Conservation (phyloP, 495 filamentous ascomycete species). For the Xylaria scruposa region DNA sequence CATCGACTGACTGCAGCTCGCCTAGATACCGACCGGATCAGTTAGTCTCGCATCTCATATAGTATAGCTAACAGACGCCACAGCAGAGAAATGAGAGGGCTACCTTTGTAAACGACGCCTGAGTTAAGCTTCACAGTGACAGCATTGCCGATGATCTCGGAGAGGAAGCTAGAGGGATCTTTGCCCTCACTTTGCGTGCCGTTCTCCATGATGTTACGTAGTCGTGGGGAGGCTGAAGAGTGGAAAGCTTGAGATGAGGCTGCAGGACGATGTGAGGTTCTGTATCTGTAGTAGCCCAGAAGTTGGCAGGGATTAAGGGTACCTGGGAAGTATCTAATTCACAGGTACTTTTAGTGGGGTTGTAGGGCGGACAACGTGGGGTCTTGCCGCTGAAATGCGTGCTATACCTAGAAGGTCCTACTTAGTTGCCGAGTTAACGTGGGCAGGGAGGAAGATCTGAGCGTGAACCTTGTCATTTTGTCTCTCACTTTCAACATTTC, state of each 20-base stretch:
- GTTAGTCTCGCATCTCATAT: slow-evolving; percentile 10
- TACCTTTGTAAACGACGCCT: slow-evolving; percentile 94
- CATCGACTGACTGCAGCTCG: slow-evolving; percentile 96
- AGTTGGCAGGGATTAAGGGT: slow-evolving; percentile 9
- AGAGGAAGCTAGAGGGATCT: slow-evolving; percentile 89
- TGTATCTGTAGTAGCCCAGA: not conserved
- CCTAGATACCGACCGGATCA: slow-evolving; percentile 55
- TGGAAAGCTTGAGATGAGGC: slow-evolving; percentile 12
- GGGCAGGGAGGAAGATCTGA: not conserved
- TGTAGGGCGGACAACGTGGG: slow-evolving; percentile 12
- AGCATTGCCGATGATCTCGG: slow-evolving; percentile 87
- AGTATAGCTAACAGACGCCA: not conserved
- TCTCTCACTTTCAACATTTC: not conserved
- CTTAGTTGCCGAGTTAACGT: slow-evolving; percentile 26
- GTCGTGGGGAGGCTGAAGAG: not conserved
- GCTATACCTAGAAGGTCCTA: not conserved
- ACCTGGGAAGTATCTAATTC: not conserved
- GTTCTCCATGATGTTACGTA: slow-evolving; percentile 71
- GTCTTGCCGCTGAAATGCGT: not conserved
- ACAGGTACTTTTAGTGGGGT: slow-evolving; percentile 12
- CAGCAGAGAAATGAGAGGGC: not conserved
- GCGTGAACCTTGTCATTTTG: not conserved
- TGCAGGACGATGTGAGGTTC: slow-evolving; percentile 11
- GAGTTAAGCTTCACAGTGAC: slow-evolving; percentile 97
- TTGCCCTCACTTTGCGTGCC: slow-evolving; percentile 71